These are phyloP conservation scores for Cynanchum wilfordii DNA, from an alignment of 257 asterid genomes.

Conservation along the genomic window DNA sequence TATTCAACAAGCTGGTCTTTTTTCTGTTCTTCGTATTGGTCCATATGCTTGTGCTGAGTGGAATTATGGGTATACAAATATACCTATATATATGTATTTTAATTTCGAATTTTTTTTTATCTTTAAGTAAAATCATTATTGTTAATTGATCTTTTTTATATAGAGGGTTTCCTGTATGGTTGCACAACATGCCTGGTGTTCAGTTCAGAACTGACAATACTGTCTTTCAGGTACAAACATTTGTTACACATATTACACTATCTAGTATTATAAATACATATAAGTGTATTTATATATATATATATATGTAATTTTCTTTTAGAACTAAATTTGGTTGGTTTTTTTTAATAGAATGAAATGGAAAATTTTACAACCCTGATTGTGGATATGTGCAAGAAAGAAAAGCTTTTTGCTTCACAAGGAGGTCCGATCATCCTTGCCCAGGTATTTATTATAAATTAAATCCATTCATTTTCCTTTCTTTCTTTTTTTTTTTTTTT, in stretches of 20 bases:
- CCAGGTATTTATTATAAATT: conserved; percentile 31
- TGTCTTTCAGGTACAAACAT: conserved; percentile 44
- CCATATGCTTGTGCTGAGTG: conserved; percentile 89
- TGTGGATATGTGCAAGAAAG: conserved; percentile 61
- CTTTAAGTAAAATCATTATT: no score
- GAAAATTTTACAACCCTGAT: conserved; percentile 57
- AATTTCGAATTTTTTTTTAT: not conserved
- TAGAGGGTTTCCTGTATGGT: conserved; percentile 83
- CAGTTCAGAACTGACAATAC: conserved; percentile 52
- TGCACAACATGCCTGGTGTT: conserved; percentile 52
- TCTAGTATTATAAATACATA: no score
- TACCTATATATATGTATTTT: not conserved
- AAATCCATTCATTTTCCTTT: no score
- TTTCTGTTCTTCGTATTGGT: conserved; percentile 66
- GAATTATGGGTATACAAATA: conserved; percentile 57
- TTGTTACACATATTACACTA: no score
- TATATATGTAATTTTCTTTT: not conserved
- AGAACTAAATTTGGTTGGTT: not conserved
- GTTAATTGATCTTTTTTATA: not conserved
- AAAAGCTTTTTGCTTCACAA: conserved; percentile 74
- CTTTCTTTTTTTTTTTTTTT: not conserved
- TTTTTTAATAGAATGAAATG: conserved; percentile 57
- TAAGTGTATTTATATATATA: no score
- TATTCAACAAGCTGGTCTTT: conserved; percentile 51
- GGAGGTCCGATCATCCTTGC: conserved; percentile 88